Conservation (phyloP, 768 basidiomycete species). For the Collybia sp. region DNA sequence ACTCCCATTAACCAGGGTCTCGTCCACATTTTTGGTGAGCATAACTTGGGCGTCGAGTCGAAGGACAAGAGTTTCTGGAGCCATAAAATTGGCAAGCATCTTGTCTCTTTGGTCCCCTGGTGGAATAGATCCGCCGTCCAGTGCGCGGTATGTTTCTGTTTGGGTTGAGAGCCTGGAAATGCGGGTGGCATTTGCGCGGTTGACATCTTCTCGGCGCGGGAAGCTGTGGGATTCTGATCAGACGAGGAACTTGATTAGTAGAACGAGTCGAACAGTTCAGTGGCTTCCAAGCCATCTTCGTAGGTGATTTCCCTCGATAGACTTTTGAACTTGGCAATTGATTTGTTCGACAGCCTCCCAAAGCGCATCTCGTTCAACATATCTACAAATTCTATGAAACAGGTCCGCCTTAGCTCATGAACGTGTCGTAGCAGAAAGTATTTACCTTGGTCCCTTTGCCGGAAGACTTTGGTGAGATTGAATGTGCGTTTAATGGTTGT, state of each 20-base stretch:
- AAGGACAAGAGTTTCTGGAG: slow-evolving; percentile 61
- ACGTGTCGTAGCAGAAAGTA: slow-evolving; percentile 2
- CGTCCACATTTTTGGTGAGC: slow-evolving; percentile 93
- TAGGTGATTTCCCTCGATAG: slow-evolving; percentile 72
- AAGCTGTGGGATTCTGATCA: slow-evolving; percentile 52
- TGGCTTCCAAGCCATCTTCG: slow-evolving; percentile 79
- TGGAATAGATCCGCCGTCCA: slow-evolving; percentile 57
- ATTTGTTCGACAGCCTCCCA: slow-evolving; percentile 59
- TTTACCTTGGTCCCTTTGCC: slow-evolving; percentile 87
- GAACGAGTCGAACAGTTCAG: slow-evolving; percentile 68
- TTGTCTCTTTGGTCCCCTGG: slow-evolving; percentile 63
- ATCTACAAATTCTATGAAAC: slow-evolving; percentile 70
- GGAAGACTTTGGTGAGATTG: slow-evolving; percentile 93
- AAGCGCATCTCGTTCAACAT: slow-evolving; percentile 99
- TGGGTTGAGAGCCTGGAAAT: slow-evolving; percentile 58
- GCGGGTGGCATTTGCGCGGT: slow-evolving; percentile 70
- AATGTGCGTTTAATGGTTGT: slow-evolving; percentile 74
- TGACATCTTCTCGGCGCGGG: slow-evolving; percentile 89
- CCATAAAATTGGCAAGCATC: slow-evolving; percentile 89
- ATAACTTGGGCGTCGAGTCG: slow-evolving; percentile 87
- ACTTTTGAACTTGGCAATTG: slow-evolving; percentile 64
- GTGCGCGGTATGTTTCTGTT: slow-evolving; percentile 45
- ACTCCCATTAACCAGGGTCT: slow-evolving; percentile 89
- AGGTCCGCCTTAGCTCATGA: neutral
- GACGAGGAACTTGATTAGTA: neutral